These are phyloP conservation scores for Colletotrichum scovillei DNA, from an alignment of 2,329 filamentous ascomycete species.

Conservation along the genomic window DNA sequence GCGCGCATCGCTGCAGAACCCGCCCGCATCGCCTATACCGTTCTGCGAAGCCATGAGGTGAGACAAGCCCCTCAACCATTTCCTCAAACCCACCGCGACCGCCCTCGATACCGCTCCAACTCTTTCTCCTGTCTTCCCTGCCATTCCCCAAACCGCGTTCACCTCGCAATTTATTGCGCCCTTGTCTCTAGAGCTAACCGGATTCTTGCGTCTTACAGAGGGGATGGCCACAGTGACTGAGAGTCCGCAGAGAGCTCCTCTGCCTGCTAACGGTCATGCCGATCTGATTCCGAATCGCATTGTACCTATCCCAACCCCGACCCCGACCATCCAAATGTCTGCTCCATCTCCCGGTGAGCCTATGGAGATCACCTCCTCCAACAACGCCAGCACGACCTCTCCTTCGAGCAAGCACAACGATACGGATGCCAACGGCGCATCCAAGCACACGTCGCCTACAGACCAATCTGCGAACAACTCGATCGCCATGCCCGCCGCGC, in stretches of 20 bases:
- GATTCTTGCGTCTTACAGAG: constrained; percentile 46
- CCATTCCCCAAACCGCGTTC: constrained; percentile 23
- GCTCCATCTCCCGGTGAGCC: constrained; percentile 67
- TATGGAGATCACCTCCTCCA: constrained; percentile 71
- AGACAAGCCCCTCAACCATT: constrained; percentile 27
- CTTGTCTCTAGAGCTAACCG: constrained; percentile 37
- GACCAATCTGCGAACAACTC: constrained; percentile 50
- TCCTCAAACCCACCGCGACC: constrained; percentile 22
- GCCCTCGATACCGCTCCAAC: constrained; percentile 36
- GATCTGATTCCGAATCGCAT: constrained; percentile 64
- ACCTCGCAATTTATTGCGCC: constrained; percentile 18
- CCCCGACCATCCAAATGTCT: constrained; percentile 69
- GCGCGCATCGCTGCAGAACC: constrained; percentile 4
- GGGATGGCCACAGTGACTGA: constrained; percentile 66
- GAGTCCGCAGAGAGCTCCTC: constrained; percentile 57
- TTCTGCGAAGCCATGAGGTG: constrained; percentile 35
- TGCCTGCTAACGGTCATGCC: constrained; percentile 52
- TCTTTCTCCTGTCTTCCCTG: constrained; percentile 11
- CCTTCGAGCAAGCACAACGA: constrained; percentile 30
- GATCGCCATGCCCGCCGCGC: constrained; percentile 62
- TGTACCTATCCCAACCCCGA: constrained; percentile 62
- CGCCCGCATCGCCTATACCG: constrained; percentile 2
- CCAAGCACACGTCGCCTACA: constrained; percentile 50
- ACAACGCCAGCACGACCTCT: constrained; percentile 47
- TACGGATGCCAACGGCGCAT: constrained; percentile 42